Evolutionary conservation across 1,139 yeast genomes (phyloP), one percentile per base, ranked within the genome.

Genomic region (Yamadazyma songkhlaensis): DNA sequence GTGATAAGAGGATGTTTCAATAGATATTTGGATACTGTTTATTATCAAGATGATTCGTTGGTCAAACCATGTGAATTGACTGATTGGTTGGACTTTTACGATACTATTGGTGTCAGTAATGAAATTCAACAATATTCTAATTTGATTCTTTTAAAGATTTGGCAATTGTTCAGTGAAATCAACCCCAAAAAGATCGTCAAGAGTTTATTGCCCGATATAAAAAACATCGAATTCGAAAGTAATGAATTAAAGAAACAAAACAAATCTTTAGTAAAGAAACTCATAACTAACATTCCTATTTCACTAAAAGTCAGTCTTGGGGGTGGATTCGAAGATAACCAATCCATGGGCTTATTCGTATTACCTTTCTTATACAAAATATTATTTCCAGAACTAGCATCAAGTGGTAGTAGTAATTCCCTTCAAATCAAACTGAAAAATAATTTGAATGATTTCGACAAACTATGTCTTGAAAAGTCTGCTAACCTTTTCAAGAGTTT

Each of bases 61-160:
- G 48, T 51, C 2, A 84, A 83, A 46, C 88, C 95, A 0, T 61
- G 77, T 10, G 65, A 61, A 30, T 61, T 88, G 10, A 77, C 87
- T 32, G 95, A 88, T 44, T 90, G 96, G 96, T 55, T 86, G 22
- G 73, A 64, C 45, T 84, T 83, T 54, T 76, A 79, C 46, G 97
- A 89, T 51, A 43, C 59, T 21, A 59, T 74, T 39, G 68, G 64
- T 31, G 13, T 4, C 37, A 68, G 63, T 43, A 38, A 44, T 29
- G 85, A 81, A 35, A 50, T 81, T 15, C 60, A 70, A 14, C 69
- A 72, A 28, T 87, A 85, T 53, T 65, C 77, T 8, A 64, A 81
- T 0, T 64, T 76, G 24, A 76, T 84, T 0, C 77, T 82, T 3
- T 55, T 85, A 50, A 84, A 83, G 38, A 77, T 83, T 38, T 84